Evolutionary conservation across 805 yeast species (phyloP), one percentile per base, ranked within the genome.

Genomic region (Candida dajiaensis): DNA sequence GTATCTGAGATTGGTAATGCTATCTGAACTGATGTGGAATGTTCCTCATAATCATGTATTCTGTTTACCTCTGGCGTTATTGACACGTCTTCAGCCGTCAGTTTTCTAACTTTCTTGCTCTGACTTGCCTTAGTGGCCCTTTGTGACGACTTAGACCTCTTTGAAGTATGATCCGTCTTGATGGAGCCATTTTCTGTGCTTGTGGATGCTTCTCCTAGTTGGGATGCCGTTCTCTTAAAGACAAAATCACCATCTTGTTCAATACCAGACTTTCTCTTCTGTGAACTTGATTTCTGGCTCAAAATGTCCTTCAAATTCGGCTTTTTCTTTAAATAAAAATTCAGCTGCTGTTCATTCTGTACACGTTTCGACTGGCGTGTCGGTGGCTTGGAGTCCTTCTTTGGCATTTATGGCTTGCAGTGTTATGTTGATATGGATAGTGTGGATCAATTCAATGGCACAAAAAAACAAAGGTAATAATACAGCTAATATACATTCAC

Each of bases 1-100:
- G 73, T 62, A 43, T 69, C 73, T 1, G 69, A 53, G 9, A 59
- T 45, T 1, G 72, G 70, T 23, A 69, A 49, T 18, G 67, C 45
- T 10, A 60, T 39, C 33, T 61, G 65, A 19, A 53, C 40, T 1
- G 64, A 56, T 0, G 59, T 53, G 2, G 61, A 57, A 38, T 55
- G 55, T 28, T 58, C 62, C 33, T 52, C 52, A 43, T 55, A 58
- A 7, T 42, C 48, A 2, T 46, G 43, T 19, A 21, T 38, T 21
- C 35, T 42, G 11, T 42, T 38, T 16, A 38, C 38, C 13, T 53
- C 50, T 9, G 61, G 61, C 2, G 61, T 56, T 10, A 49, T 51
- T 44, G 49, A 40, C 50, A 56, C 49, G 28, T 56, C 61, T 28
- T 53, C 54, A 10, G 54, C 39, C 4, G 51, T 45, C n/a, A 48